Base-by-base conservation (phyloP, 2,329 filamentous ascomycete species). In the Chaetomiaceae sp. region DNA sequence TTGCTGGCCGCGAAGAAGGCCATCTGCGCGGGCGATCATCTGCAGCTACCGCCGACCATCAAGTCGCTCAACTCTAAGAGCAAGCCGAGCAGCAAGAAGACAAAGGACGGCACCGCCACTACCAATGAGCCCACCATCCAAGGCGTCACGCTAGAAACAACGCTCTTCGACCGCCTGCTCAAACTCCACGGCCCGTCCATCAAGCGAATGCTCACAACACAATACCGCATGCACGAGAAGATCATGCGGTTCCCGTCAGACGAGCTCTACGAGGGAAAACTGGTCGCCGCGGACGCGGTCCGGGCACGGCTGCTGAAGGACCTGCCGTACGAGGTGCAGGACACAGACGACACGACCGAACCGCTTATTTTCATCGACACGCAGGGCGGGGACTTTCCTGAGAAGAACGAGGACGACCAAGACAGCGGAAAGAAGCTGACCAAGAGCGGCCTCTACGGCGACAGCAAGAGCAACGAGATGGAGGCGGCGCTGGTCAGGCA, bases 161-260 rank as follows among this genome's bases (percentile, higher is more conserved):
- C 93, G 0, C 73, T 98, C 24, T 98, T 98, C 64, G 91, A 97
- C 64, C 79, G 93, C 22, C 74, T 98, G 34, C 74, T 98, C 36
- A 74, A 76, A 5, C 71, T 96, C 14, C 87, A 98, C 62, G 93
- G 93, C 1, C 68, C 81, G 1, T 73, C 72, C 4, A 89, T 98
- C 68, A 97, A 97, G 70, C 76, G 86, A 42, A 95, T 97, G 87
- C 78, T 98, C 19, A 97, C 88, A 4, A 95, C 86, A 4, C 93
- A 98, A 68, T 98, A 98, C 65, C 88, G 93, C 30, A 98, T 98
- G 93, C 89, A 98, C 62, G 85, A 95, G 60, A 81, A 75, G 44
- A 97, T 98, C 58, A 97, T 97, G 90, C 77, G 81, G 6, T 98
- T 96, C 59, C 91, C 93, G 0, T 96, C 91, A 0, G 78, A 86